Evolutionary conservation across 345 rosid genomes (phyloP), one percentile per base, ranked within the genome.

Genomic region (Kandelia obovata): DNA sequence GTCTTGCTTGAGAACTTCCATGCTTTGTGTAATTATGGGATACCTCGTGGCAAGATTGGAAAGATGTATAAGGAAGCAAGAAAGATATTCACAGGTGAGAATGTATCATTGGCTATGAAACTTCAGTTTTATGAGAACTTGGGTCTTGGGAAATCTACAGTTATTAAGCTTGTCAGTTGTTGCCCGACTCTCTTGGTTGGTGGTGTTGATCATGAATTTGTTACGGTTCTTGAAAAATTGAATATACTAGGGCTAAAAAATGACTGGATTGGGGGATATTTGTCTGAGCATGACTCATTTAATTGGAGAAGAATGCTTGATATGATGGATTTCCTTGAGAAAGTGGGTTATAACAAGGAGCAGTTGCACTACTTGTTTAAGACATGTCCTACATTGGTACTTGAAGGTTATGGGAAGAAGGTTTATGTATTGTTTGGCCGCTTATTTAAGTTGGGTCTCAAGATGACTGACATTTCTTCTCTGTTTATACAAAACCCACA

Each of bases 21-120:
- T 59, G 83, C 77, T 65, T 78, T 93, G 49, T 77, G 87, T 47
- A 71, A 75, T 70, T 86, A 93, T 56, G 97, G 98, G 59, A 71
- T 93, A 72, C 96, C 90, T n/a, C 85, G 84, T 37, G 78, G 74
- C 53, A 81, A 85, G 80, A 86, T 90, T 7, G 97, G 93, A 7
- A 86, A 79, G 83, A 84, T 89, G 70, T 89, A 80, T 61, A 78
- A 70, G 75, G 93, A 86, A 73, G 90, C 89, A 0, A 78, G 76
- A 46, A 96, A 67, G 79, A 78, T 93, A 68, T 91, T 89, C 20
- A 28, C 70, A 13, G 80, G 76, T 58, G 83, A 85, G 20, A 39
- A 58, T 52, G 91, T 91, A 15, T 60, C 79, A 27, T 75, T 91
- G 82, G 61, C 61, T 21, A 64, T 13, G 19, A 89, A 83, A 64